Conservation (phyloP, 1,284 basidiomycete genomes). For the Sporisorium exsertum region DNA sequence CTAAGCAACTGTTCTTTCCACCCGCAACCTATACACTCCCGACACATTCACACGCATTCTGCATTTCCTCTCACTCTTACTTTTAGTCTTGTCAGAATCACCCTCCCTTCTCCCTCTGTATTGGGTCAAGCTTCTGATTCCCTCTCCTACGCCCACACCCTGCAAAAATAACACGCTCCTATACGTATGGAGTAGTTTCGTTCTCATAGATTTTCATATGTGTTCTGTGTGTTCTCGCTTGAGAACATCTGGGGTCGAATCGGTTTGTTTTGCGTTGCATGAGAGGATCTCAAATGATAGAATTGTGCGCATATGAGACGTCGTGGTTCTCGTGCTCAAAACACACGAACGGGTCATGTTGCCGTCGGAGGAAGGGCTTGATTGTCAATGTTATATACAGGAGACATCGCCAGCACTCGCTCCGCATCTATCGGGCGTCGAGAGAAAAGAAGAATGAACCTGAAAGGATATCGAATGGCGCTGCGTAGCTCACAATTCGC, state of each 20-base stretch:
- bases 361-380: background rate
- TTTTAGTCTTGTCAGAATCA: slow-evolving; percentile 26
- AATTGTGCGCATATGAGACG: no score
- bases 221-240: background rate
- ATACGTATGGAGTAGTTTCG: slow-evolving; percentile 41
- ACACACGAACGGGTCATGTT: background rate
- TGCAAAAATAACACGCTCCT: slow-evolving; percentile 40
- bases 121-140: slow-evolving; percentile 20
- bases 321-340: background rate
- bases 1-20: slow-evolving; percentile 70
- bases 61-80: slow-evolving; percentile 23
- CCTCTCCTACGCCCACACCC: slow-evolving; percentile 8
- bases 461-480: slow-evolving; percentile 22
- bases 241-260: background rate
- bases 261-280: no score
- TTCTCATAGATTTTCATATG: slow-evolving; percentile 11
- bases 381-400: background rate
- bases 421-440: background rate
- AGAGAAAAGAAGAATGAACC: background rate
- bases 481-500: background rate
- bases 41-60: slow-evolving; percentile 9
- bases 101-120: slow-evolving; percentile 6
- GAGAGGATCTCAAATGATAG: no score
- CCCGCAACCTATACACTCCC: background rate
- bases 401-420: background rate